Evolutionary conservation across 2,329 filamentous ascomycete species (phyloP).

Genomic region (Nemania serpens): DNA sequence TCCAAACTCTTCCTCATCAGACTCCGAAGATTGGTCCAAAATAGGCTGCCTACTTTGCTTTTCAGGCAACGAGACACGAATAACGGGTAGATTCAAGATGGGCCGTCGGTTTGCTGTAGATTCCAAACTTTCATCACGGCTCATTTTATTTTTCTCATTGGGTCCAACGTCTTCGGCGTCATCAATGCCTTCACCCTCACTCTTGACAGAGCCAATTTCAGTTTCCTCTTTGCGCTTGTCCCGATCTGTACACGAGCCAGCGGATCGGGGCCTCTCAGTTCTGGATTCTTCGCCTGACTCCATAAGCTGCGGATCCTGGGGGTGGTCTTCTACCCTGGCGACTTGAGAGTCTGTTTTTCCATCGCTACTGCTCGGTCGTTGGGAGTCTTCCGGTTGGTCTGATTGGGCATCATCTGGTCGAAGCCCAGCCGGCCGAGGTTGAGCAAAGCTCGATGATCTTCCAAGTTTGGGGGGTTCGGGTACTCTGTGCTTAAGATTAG

Average conservation of each 20-base stretch:
- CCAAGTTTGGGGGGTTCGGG: conserved; percentile 58
- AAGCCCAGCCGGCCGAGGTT: conserved; percentile 43
- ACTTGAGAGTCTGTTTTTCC: conserved; percentile 50
- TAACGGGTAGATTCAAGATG: conserved; percentile 19
- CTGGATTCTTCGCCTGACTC: conserved; percentile 28
- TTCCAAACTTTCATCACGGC: conserved; percentile 17
- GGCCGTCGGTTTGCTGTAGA: conserved; percentile 4
- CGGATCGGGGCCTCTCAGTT: conserved; percentile 33
- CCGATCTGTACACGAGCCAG: conserved; percentile 32
- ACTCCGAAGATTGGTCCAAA: conserved; percentile 55
- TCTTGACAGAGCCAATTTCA: conserved; percentile 13
- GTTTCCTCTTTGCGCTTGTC: conserved; percentile 32
- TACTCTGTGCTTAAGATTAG: conserved; percentile 53
- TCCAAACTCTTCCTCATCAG: conserved; percentile 61
- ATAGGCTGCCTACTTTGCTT: conserved; percentile 41
- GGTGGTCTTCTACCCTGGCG: conserved; percentile 26
- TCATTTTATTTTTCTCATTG: conserved; percentile 13
- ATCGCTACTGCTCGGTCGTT: conserved; percentile 59
- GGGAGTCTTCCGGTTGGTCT: conserved; percentile 49
- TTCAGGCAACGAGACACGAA: conserved; percentile 21
- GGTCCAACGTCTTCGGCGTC: conserved; percentile 10
- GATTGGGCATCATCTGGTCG: conserved; percentile 44
- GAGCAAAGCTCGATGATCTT: conserved; percentile 55
- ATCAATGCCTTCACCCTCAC: conserved; percentile 18
- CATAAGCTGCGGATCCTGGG: conserved; percentile 29